Base-by-base conservation (phyloP, 306 rosid species). In the Castanea sativa region DNA sequence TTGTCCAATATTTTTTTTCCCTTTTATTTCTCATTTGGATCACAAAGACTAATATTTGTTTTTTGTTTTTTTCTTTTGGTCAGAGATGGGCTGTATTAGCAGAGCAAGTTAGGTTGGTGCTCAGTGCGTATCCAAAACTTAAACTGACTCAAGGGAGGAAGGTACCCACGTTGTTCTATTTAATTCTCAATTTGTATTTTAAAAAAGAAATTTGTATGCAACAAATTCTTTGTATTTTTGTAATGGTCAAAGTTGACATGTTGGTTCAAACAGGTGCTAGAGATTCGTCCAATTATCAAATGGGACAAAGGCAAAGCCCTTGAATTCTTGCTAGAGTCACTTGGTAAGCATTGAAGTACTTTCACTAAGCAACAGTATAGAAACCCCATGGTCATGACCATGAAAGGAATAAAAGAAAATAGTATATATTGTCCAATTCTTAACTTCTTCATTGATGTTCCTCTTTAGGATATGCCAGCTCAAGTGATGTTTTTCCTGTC, bases 271-370 rank as follows among this genome's bases (percentile, higher is more conserved):
- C 58, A 88, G 92, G 92, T 88, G 35, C 27, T 95, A 1, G 99
- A 94, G 83, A 92, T 94, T 7, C 90, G 99, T 57, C 99, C 99
- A 74, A 87, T 87, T 41, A 92, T 94, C 84, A 91, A 94, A 86
- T 94, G 99, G 99, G 95, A 94, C 90, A 94, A 94, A 72, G 99
- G 99, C 78, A 92, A 86, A 73, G 99, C 99, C 63, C 90, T 94
- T 16, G 95, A 94, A 73, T 94, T 88, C 80, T 87, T 94, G 85
- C 84, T 94, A 1, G 85, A 89, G 85, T 90, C 99, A 0, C 75
- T 92, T 25, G 98, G 98, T 93, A 63, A 76, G 85, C 73, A 9
- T 33, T 71, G 72, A 76, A 64, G 70, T 20, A 30, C 30, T 7
- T 64, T 16, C 33, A 29, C 10, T 64, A 16, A 2, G 9, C 35